Evolutionary conservation across 2,329 filamentous ascomycete genomes (phyloP).

Genomic region (Cercospora canescens): DNA sequence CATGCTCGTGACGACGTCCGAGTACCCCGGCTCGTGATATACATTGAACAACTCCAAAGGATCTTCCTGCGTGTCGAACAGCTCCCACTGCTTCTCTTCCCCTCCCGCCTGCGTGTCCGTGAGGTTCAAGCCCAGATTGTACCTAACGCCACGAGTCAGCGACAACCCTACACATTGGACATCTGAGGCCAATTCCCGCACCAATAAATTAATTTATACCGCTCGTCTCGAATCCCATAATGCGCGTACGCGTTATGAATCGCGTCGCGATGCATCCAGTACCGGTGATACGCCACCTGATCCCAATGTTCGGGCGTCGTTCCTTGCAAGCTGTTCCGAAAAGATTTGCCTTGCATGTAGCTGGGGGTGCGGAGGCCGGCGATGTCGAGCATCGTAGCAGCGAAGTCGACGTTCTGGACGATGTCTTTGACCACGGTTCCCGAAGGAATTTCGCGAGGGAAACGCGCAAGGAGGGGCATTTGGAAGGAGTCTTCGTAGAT

Average conservation of each 20-base stretch:
- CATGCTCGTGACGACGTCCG: neutral
- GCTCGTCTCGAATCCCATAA: neutral
- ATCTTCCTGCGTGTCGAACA: neutral
- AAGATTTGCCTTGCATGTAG: neutral
- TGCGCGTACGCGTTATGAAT: neutral
- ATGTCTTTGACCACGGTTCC: neutral
- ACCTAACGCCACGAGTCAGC: neutral
- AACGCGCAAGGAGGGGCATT: neutral
- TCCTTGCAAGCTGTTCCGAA: neutral
- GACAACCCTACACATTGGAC: neutral
- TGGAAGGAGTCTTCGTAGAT: constrained; percentile 55
- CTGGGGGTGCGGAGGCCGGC: neutral
- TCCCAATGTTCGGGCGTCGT: neutral
- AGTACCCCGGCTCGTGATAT: neutral
- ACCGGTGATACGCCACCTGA: neutral
- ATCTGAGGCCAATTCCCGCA: neutral
- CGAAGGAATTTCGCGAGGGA: neutral
- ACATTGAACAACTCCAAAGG: neutral
- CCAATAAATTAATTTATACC: neutral
- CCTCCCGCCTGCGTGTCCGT: neutral
- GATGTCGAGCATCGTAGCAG: neutral
- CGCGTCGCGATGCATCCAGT: neutral
- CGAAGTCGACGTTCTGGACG: neutral
- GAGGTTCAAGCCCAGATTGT: neutral
- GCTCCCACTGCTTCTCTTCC: neutral